Evolutionary conservation across 257 asterid genomes (phyloP), one percentile per base, ranked within the genome.

Genomic region (Thymus quinquecostatus): DNA sequence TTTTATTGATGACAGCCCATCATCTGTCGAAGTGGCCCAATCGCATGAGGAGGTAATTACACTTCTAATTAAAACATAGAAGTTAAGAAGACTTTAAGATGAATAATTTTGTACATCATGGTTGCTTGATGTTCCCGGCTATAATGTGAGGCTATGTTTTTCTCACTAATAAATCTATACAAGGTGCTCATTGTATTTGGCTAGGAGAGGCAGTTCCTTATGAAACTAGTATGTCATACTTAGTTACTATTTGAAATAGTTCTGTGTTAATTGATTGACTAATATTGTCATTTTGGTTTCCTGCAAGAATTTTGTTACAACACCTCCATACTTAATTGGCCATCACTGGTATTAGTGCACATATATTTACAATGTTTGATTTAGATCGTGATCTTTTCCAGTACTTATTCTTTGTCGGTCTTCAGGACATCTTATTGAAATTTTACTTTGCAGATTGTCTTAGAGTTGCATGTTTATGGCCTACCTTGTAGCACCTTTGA

Each of bases 391-490:
- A 32, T 45, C 38, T 68, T 11, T 50, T 27, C 60, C 60, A 28
- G 30, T 38, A 70, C 65, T 14, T 60, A 40, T 60, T 63, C 40
- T 33, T 64, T 45, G 13, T 50, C 34, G 10, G 21, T 21, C 21
- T 21, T 21, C 21, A 21, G 21, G 21, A 21, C 21, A 0, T 21
- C 21, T 21, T 21, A 21, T 21, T 21, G 21, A 21, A 21, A 21
- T 55, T 44, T 57, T 36, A 48, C 43, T 55, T 48, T 79, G 74
- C 85, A 89, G 96, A 69, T 82, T 68, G 62, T 27, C 61, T 62
- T 81, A 75, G 87, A 85, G 77, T 80, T 86, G 82, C 81, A 86
- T 72, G 72, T 88, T 50, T 88, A 81, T 81, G 96, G 84, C 57
- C 72, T 82, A 74, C 78, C 82, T 59, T 64, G 48, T 73, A 54